These are phyloP conservation scores for Diplocarpon rosae DNA, from an alignment of 2,329 filamentous ascomycete genomes.

Conservation along the genomic window DNA sequence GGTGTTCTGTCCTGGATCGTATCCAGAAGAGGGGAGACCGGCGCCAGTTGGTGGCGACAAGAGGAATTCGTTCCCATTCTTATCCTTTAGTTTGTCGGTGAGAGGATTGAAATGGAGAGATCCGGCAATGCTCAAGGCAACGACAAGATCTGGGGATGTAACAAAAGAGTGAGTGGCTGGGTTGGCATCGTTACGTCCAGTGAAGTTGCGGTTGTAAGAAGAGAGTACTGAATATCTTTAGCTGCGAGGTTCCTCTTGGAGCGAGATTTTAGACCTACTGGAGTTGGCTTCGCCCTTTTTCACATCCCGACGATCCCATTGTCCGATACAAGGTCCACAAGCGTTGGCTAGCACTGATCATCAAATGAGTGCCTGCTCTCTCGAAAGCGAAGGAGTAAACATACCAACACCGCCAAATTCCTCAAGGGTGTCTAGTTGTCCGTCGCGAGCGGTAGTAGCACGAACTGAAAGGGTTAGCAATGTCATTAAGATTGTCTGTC, in stretches of 20 bases:
- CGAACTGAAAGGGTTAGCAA: constrained; percentile 43
- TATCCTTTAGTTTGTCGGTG: constrained; percentile 83
- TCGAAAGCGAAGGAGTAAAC: constrained; percentile 45
- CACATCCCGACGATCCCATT: constrained; percentile 90
- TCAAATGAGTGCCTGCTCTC: neutral
- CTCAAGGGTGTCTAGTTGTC: constrained; percentile 87
- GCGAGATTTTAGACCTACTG: constrained; percentile 29
- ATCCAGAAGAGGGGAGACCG: constrained; percentile 70
- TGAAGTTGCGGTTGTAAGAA: constrained; percentile 99
- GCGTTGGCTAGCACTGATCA: constrained; percentile 88
- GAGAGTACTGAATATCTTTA: constrained; percentile 51
- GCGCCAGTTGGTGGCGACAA: constrained; percentile 70
- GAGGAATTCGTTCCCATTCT: constrained; percentile 93
- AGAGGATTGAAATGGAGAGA: constrained; percentile 87
- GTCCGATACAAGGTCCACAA: constrained; percentile 80
- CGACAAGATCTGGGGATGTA: constrained; percentile 79
- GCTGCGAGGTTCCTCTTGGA: neutral
- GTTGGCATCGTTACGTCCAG: constrained; percentile 93
- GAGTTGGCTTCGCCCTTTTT: constrained; percentile 95
- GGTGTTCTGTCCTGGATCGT: constrained; percentile 83
- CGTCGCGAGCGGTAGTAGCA: constrained; percentile 77
- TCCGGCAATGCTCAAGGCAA: constrained; percentile 76
- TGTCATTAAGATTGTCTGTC: constrained; percentile 55
- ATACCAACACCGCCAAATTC: constrained; percentile 92
- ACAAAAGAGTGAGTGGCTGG: constrained; percentile 91